Conservation (phyloP, 768 basidiomycete species). For the Trametes cinnabarina region DNA sequence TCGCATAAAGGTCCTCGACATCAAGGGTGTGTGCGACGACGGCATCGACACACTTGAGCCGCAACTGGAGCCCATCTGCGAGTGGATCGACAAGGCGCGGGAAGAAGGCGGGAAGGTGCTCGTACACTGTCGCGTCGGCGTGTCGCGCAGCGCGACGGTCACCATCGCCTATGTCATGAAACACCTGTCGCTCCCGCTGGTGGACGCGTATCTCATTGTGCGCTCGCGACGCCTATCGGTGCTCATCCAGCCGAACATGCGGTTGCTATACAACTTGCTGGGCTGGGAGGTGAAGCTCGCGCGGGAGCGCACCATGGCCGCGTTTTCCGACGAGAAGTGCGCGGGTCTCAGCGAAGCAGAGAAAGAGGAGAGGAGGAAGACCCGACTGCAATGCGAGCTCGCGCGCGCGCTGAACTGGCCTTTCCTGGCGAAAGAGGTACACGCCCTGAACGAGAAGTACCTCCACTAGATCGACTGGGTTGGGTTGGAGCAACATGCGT, state of each 20-base stretch:
- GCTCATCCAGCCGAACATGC: constrained; percentile 93
- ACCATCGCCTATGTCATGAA: constrained; percentile 99
- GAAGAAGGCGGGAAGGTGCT: constrained; percentile 83
- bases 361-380: constrained; percentile 26
- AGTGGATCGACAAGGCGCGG: constrained; percentile 90
- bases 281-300: constrained; percentile 96
- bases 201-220: constrained; percentile 92
- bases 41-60: constrained; percentile 94
- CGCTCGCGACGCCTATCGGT: constrained; percentile 87
- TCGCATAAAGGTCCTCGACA: constrained; percentile 86
- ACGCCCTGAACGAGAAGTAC: constrained; percentile 85
- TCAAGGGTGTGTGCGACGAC: constrained; percentile 92
- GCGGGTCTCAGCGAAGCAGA: constrained; percentile 42
- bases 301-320: constrained; percentile 51
- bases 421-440: constrained; percentile 81
- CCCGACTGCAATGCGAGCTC: constrained; percentile 51
- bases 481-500: neutral
- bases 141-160: constrained; percentile 90
- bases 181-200: constrained; percentile 77
- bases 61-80: constrained; percentile 83
- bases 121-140: constrained; percentile 99
- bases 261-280: constrained; percentile 90
- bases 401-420: constrained; percentile 78
- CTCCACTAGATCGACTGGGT: constrained; percentile 35
- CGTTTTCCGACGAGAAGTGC: constrained; percentile 1